These are phyloP conservation scores for Colletotrichum plurivorum DNA, from an alignment of 2,329 filamentous ascomycete species.

Conservation along the genomic window DNA sequence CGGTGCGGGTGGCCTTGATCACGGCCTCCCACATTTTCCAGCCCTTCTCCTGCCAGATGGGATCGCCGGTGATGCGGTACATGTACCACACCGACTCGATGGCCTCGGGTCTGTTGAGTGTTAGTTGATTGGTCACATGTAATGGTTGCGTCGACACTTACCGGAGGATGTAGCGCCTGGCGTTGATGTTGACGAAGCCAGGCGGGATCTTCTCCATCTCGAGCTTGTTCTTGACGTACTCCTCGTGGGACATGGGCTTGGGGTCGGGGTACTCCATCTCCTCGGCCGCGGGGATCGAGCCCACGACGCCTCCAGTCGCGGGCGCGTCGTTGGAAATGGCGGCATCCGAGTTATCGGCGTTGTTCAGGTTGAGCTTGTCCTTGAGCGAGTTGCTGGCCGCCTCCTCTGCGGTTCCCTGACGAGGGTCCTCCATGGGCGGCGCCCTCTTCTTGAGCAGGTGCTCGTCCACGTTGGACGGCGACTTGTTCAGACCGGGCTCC, in stretches of 20 bases:
- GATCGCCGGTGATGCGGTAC: slow-evolving; percentile 89
- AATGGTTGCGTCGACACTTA: slow-evolving; percentile 52
- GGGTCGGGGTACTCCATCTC: slow-evolving; percentile 49
- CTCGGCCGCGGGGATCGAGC: slow-evolving; percentile 47
- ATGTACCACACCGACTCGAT: slow-evolving; percentile 92
- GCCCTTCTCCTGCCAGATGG: slow-evolving; percentile 81
- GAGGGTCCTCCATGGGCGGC: slow-evolving; percentile 39
- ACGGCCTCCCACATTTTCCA: slow-evolving; percentile 89
- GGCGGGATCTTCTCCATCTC: slow-evolving; percentile 60
- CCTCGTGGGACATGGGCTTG: slow-evolving; percentile 65
- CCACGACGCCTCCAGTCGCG: slow-evolving; percentile 40
- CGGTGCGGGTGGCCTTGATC: slow-evolving; percentile 74
- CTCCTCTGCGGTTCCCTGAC: slow-evolving; percentile 28
- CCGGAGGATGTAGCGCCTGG: slow-evolving; percentile 73
- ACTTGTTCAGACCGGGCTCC: slow-evolving; percentile 34
- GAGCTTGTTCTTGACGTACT: slow-evolving; percentile 65
- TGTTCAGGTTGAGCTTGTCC: slow-evolving; percentile 45
- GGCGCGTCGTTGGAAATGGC: slow-evolving; percentile 40
- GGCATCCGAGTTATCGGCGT: slow-evolving; percentile 31
- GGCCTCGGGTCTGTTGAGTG: slow-evolving; percentile 77
- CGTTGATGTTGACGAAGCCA: slow-evolving; percentile 64
- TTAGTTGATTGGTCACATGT: not conserved
- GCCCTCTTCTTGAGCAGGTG: slow-evolving; percentile 36
- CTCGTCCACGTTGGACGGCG: slow-evolving; percentile 35
- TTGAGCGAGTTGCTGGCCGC: slow-evolving; percentile 44